Evolutionary conservation across 352 stramenopile species (phyloP).

Genomic region (Phytophthora citrophthora): DNA sequence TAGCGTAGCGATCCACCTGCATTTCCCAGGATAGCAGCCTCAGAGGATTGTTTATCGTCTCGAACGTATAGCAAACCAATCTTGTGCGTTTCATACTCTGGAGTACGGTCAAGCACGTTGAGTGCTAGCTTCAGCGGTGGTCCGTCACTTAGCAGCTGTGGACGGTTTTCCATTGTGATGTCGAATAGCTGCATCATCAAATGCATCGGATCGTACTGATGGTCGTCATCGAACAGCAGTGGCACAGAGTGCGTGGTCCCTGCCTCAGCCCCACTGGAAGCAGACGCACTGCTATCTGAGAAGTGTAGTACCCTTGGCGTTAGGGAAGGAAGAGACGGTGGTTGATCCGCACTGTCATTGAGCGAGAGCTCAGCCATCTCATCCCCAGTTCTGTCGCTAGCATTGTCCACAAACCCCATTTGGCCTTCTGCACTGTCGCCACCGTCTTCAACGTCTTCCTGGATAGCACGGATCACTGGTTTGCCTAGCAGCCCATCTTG

Average conservation of each 20-base stretch:
- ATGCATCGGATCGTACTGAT: constrained; percentile 60
- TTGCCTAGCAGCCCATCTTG: constrained; percentile 24
- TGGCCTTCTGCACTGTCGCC: constrained; percentile 7
- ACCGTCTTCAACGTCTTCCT: constrained; percentile 37
- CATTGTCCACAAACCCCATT: constrained; percentile 3
- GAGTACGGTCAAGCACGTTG: constrained; percentile 81
- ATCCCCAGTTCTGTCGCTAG: not conserved
- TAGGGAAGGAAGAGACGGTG: not conserved
- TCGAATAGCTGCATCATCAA: constrained; percentile 89
- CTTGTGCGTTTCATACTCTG: constrained; percentile 87
- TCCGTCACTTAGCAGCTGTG: constrained; percentile 67
- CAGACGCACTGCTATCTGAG: constrained; percentile 2
- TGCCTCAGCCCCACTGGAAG: not conserved
- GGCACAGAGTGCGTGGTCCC: not conserved
- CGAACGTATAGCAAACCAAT: constrained; percentile 83
- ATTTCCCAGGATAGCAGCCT: constrained; percentile 78
- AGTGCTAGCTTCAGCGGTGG: constrained; percentile 63
- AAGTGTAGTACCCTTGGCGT: constrained; percentile 14
- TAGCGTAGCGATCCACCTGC: constrained; percentile 78
- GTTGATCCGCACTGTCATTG: constrained; percentile 20
- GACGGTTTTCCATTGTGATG: constrained; percentile 55
- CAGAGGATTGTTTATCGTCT: constrained; percentile 56
- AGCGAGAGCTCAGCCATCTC: constrained; percentile 41
- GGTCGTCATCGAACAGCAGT: constrained; percentile 2
- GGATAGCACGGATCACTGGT: constrained; percentile 27